These are phyloP conservation scores for Uronychia setigera DNA, from an alignment of 73 alveolate species.

Conservation along the genomic window DNA sequence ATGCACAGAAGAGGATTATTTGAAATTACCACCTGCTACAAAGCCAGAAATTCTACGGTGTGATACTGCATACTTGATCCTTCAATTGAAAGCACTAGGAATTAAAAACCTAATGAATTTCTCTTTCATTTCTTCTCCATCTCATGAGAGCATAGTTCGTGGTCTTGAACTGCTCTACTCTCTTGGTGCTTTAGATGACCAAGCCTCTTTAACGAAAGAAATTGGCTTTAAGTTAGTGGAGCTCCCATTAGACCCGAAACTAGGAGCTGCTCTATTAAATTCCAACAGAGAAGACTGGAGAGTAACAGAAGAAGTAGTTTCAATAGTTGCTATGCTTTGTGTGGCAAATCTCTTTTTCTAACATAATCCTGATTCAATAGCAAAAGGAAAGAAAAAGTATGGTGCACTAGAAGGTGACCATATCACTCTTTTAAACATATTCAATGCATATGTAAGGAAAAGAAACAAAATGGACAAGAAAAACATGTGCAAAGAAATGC, in stretches of 20 bases:
- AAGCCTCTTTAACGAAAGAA: slow-evolving; percentile 77
- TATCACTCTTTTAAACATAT: slow-evolving; percentile 82
- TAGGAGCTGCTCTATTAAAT: slow-evolving; percentile 84
- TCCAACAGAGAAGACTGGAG: slow-evolving; percentile 88
- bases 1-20: slow-evolving; percentile 79
- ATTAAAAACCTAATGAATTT: slow-evolving; percentile 81
- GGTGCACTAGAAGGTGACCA: slow-evolving; percentile 97
- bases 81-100: slow-evolving; percentile 85
- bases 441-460: slow-evolving; percentile 62
- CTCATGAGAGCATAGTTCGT: slow-evolving; percentile 78
- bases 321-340: slow-evolving; percentile 85
- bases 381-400: slow-evolving; percentile 88
- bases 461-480: slow-evolving; percentile 70
- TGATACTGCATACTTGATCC: slow-evolving; percentile 78
- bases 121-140: slow-evolving; percentile 83
- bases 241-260: slow-evolving; percentile 91
- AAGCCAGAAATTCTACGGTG: slow-evolving; percentile 87
- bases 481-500: slow-evolving; percentile 82
- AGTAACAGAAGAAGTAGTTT: slow-evolving; percentile 90
- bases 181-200: slow-evolving; percentile 87
- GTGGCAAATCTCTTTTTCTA: slow-evolving; percentile 76
- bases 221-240: slow-evolving; percentile 87
- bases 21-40: slow-evolving; percentile 66
- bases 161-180: slow-evolving; percentile 85
- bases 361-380: slow-evolving; percentile 80